Percentiles rank a stretch among this genome's conserved stretches.
phyloP scores from a whole-genome alignment of 108 stramenopile species.

The Schizochytrium sp. region DNA sequence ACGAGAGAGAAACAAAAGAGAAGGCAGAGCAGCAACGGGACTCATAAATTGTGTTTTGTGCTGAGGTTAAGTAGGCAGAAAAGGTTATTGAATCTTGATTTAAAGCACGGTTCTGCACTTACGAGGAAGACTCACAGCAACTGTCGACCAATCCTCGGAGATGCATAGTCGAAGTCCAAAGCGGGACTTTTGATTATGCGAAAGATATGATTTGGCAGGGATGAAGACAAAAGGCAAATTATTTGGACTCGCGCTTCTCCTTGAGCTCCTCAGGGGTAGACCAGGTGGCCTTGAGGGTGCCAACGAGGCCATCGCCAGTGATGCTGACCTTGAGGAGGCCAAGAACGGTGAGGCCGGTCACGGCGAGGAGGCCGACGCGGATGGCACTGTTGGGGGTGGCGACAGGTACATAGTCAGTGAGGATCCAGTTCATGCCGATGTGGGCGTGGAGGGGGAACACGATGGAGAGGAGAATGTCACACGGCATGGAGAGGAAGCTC shows the following conservation, averaged over 20 bases:
- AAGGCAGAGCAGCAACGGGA: neutral
- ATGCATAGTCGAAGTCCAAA: too few species aligned
- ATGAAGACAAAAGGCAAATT: neutral
- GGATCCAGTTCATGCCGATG: conserved; percentile 59
- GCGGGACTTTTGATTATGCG: neutral
- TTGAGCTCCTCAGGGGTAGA: conserved; percentile 18
- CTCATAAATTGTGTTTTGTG: conserved; percentile 11
- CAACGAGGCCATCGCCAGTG: conserved; percentile 22
- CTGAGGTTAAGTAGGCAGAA: neutral
- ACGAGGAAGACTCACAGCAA: too few species aligned
- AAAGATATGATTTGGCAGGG: neutral
- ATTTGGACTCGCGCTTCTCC: conserved; percentile 46
- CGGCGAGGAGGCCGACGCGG: conserved; percentile 31
- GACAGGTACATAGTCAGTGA: conserved; percentile 55
- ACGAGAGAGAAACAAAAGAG: too few species aligned
- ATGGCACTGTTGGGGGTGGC: conserved; percentile 24
- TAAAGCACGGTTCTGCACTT: too few species aligned
- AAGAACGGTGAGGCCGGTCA: conserved; percentile 28
- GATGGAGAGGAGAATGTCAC: conserved; percentile 12
- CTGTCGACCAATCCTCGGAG: too few species aligned
- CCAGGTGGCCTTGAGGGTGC: conserved; percentile 60
- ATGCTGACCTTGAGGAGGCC: conserved; percentile 49
- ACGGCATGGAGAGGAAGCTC: conserved; percentile 23
- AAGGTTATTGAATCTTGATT: too few species aligned
- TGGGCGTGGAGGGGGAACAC: conserved; percentile 59